A percentile compares a stretch with the other conserved stretches of the same genome.
phyloP scores from a whole-genome alignment of 192 early-diverging fungal species.

The Backusella parvicylindrica region DNA sequence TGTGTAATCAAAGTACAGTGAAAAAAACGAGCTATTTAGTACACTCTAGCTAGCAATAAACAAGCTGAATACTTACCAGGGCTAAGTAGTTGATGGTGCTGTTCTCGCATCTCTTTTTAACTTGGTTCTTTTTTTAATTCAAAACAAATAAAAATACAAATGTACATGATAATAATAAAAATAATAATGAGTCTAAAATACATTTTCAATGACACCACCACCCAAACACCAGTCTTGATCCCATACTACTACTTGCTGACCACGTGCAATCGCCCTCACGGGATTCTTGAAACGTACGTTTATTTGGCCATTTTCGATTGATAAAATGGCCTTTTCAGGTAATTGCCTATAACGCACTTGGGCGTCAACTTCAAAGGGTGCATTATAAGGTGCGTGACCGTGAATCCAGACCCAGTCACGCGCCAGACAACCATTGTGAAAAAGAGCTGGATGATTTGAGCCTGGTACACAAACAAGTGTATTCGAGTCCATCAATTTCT shows the following conservation, averaged over 20 bases:
- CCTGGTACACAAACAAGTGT: slow-evolving; percentile 61
- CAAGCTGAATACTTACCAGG: too few relatives aligned
- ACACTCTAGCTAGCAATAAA: too few relatives aligned
- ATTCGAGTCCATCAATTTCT: slow-evolving; percentile 60
- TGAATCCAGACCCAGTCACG: slow-evolving; percentile 49
- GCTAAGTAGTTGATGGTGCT: too few relatives aligned
- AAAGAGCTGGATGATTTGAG: slow-evolving; percentile 12
- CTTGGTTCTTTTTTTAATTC: too few relatives aligned
- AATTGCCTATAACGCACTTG: slow-evolving; percentile 61
- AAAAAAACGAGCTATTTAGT: too few relatives aligned
- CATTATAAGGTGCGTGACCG: slow-evolving; percentile 12
- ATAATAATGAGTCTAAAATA: not conserved
- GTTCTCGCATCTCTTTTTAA: too few relatives aligned
- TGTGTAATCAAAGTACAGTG: too few relatives aligned
- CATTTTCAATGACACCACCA: slow-evolving; percentile 36
- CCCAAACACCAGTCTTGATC: slow-evolving; percentile 44
- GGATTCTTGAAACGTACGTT: slow-evolving; percentile 30
- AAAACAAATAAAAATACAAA: not conserved
- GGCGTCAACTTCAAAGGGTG: slow-evolving; percentile 26
- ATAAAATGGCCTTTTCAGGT: slow-evolving; percentile 41
- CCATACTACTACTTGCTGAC: slow-evolving; percentile 46
- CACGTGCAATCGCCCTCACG: slow-evolving; percentile 37
- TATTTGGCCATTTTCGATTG: slow-evolving; percentile 15
- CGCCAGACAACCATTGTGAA: slow-evolving; percentile 21
- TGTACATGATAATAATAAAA: not conserved